Percentiles rank a stretch among this genome's conserved stretches.
These are phyloP conservation scores for Pseudotsuga menziesii DNA, from an alignment of 75 land plant genomes.

Conservation along the genomic window DNA sequence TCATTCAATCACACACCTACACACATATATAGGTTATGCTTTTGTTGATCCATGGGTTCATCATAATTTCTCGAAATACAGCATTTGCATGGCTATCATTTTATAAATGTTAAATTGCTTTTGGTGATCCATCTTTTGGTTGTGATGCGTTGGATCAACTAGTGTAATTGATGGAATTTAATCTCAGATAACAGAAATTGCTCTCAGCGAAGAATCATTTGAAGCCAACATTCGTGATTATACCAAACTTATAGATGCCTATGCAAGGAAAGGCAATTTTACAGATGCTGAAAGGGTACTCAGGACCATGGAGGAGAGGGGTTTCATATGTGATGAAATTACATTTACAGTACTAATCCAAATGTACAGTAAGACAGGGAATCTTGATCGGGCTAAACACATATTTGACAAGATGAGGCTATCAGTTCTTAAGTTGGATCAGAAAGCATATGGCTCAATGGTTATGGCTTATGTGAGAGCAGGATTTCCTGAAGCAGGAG, in stretches of 20 bases:
- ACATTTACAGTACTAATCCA: constrained; percentile 64
- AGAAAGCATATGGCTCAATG: constrained; percentile 69
- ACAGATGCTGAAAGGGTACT: constrained; percentile 54
- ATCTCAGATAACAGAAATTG: constrained; percentile 69
- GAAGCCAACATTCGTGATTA: constrained; percentile 83
- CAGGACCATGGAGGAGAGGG: constrained; percentile 52
- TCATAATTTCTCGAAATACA: not conserved
- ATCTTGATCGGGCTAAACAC: constrained; percentile 45
- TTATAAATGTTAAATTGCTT: not conserved
- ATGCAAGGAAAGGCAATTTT: constrained; percentile 42
- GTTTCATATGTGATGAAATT: constrained; percentile 59
- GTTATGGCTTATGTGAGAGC: constrained; percentile 78
- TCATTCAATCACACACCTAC: not conserved
- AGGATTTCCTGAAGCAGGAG: constrained; percentile 58
- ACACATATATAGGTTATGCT: not conserved
- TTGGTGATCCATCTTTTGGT: not conserved
- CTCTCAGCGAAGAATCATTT: constrained; percentile 63
- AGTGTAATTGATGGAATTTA: not conserved
- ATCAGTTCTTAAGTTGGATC: constrained; percentile 58
- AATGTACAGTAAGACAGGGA: constrained; percentile 74
- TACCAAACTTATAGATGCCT: constrained; percentile 71
- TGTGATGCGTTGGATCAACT: not conserved
- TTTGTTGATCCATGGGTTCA: not conserved
- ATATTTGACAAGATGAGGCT: constrained; percentile 56
- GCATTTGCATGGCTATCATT: not conserved